A percentile compares a stretch with the other conserved stretches of the same genome.
phyloP scores from a whole-genome alignment of 495 filamentous ascomycete genomes.

The Darksidea phi region DNA sequence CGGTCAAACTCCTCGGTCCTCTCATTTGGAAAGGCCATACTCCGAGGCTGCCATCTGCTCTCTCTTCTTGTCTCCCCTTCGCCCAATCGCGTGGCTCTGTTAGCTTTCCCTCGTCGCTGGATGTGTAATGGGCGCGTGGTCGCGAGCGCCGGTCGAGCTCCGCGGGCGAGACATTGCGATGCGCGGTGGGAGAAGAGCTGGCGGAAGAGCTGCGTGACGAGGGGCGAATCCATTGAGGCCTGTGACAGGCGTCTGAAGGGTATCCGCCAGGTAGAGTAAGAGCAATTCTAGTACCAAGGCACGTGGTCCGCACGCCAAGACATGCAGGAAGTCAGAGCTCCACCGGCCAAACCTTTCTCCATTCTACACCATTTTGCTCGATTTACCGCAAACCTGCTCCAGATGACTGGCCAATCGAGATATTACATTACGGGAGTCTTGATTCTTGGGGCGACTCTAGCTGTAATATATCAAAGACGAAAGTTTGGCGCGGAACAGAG shows the following conservation, averaged over 20 bases:
- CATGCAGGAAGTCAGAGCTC: background rate
- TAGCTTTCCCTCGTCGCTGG: constrained; percentile 22
- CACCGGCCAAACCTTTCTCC: constrained; percentile 14
- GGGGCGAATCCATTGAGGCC: constrained; percentile 73
- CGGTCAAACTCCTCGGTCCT: constrained; percentile 72
- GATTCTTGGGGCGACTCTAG: constrained; percentile 66
- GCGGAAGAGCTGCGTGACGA: constrained; percentile 74
- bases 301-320: constrained; percentile 22
- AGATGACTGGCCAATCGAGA: constrained; percentile 29
- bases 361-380: background rate
- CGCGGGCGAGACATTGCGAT: constrained; percentile 43
- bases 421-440: constrained; percentile 59
- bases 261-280: background rate
- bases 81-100: constrained; percentile 10
- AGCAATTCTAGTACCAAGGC: background rate
- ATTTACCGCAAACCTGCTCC: background rate
- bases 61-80: constrained; percentile 40
- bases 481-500: background rate
- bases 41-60: constrained; percentile 78
- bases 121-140: constrained; percentile 8
- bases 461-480: constrained; percentile 64
- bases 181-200: constrained; percentile 74
- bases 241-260: background rate
- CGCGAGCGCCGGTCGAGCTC: constrained; percentile 16
- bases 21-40: constrained; percentile 66